Base-by-base conservation (phyloP, 331 rosid species). In the Dryas integrifolia region DNA sequence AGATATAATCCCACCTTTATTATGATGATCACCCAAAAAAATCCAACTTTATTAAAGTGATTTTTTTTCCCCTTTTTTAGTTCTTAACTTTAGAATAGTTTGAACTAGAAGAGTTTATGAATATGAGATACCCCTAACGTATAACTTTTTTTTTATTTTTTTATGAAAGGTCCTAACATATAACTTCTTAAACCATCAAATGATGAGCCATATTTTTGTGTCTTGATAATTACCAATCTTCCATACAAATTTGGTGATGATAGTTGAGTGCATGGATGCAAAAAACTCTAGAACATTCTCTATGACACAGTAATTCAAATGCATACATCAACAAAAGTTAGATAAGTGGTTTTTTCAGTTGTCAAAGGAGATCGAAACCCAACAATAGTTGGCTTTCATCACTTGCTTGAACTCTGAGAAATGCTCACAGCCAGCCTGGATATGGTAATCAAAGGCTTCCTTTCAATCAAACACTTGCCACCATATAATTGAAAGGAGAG, bases 391-490 rank as follows among this genome's bases (percentile, higher is more conserved):
- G 14, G 4, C 65, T 4, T 12, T 30, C 57, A 51, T 61, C 6
- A 21, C 45, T 56, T 65, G 70, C 43, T 65, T 6, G n/a, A 65
- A n/a, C 30, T 12, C 6, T 30, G 45, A 67, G 72, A 49, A 14
- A 48, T 48, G 58, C 4, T 57, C 44, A 24, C 0, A 41, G 73
- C 50, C 63, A 69, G 51, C 52, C 64, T 18, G 43, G 74, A 21
- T 6, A 46, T 38, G 46, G 56, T 18, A 30, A 16, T 43, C 61
- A 64, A 59, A 44, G 9, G 30, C 38, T 57, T 50, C 43, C 2
- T 72, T 43, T 41, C 70, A 50, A 69, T 70, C 46, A 62, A 67
- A 55, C 43, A 16, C 26, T 45, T 58, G 38, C 9, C 60, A 38
- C 49, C 77, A 44, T 44, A 12, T 15, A 63, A 65, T 50, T 30